Conservation (phyloP, 345 rosid genomes). For the Bretschneidera sinensis region DNA sequence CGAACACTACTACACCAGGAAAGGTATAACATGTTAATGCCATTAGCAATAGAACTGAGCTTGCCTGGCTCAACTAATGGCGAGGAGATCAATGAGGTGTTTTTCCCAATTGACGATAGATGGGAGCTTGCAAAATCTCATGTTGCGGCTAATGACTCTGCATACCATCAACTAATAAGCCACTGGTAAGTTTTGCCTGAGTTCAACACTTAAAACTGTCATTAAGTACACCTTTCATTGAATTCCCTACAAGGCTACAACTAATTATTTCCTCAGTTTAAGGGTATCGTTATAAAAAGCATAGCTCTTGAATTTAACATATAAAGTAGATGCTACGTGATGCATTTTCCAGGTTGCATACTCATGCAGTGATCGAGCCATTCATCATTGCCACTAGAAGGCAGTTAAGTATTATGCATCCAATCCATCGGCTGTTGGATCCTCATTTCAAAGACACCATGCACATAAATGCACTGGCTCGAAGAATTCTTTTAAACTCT, state of each 20-base stretch:
- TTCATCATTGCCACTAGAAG: constrained; percentile 64
- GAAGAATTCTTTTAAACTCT: constrained; percentile 40
- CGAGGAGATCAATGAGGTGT: constrained; percentile 9
- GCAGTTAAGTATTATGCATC: constrained; percentile 59
- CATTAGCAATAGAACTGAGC: constrained; percentile 57
- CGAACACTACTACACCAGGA: constrained; percentile 27
- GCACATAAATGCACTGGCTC: constrained; percentile 52
- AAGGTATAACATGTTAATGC: constrained; percentile 36
- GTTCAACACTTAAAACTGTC: not conserved
- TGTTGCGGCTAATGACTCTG: constrained; percentile 56
- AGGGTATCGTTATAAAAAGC: too few relatives aligned
- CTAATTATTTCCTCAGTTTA: too few relatives aligned
- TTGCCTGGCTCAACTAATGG: not conserved
- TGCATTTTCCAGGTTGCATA: constrained; percentile 50
- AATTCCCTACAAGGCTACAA: not conserved
- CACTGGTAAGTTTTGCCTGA: constrained; percentile 39
- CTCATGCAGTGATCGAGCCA: constrained; percentile 62
- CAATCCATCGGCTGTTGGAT: constrained; percentile 46
- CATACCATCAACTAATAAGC: constrained; percentile 51
- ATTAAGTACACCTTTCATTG: not conserved
- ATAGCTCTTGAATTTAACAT: too few relatives aligned
- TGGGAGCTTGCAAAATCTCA: constrained; percentile 67
- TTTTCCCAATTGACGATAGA: constrained; percentile 40
- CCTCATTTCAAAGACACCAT: constrained; percentile 68
- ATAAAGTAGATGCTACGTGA: not conserved